Percentiles rank a stretch among this genome's conserved stretches.
Evolutionary conservation across 78 protist species (phyloP).

Genomic region (Paulinella micropora): DNA sequence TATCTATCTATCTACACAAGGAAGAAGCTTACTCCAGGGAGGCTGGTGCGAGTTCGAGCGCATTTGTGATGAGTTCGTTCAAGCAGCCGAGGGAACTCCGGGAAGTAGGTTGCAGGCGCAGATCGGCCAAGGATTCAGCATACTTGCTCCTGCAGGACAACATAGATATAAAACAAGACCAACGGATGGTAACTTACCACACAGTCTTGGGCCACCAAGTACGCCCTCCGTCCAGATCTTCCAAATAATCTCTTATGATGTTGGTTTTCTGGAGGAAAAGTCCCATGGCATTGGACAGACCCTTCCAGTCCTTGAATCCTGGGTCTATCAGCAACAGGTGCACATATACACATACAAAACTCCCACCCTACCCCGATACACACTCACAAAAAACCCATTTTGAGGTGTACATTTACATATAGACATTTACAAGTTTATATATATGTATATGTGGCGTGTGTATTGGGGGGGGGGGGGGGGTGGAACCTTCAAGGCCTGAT

Average conservation of each 20-base stretch:
- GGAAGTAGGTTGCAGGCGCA: too few species aligned
- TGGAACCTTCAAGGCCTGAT: slow-evolving; percentile 50
- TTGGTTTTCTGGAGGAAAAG: slow-evolving; percentile 80
- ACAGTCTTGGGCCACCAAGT: slow-evolving; percentile 74
- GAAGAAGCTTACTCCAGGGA: too few species aligned
- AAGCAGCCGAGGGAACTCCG: slow-evolving; percentile 62
- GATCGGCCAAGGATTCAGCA: slow-evolving; percentile 8
- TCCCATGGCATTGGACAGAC: slow-evolving; percentile 74
- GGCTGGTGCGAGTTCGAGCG: slow-evolving; percentile 57
- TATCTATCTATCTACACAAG: neutral
- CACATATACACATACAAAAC: neutral
- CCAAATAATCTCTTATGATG: slow-evolving; percentile 83
- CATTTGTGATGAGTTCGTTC: slow-evolving; percentile 66
- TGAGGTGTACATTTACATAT: neutral
- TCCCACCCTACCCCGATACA: neutral
- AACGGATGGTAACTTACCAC: too few species aligned
- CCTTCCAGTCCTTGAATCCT: too few species aligned
- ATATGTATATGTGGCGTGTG: neutral
- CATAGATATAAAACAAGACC: too few species aligned
- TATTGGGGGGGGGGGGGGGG: slow-evolving; percentile 18
- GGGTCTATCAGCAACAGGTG: neutral
- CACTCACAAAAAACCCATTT: neutral
- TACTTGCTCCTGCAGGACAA: too few species aligned
- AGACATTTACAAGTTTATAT: neutral
- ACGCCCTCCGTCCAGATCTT: slow-evolving; percentile 53